Percentiles rank a stretch among this genome's conserved stretches.
Evolutionary conservation across 768 basidiomycete genomes (phyloP).

Genomic region (Obba rivulosa): DNA sequence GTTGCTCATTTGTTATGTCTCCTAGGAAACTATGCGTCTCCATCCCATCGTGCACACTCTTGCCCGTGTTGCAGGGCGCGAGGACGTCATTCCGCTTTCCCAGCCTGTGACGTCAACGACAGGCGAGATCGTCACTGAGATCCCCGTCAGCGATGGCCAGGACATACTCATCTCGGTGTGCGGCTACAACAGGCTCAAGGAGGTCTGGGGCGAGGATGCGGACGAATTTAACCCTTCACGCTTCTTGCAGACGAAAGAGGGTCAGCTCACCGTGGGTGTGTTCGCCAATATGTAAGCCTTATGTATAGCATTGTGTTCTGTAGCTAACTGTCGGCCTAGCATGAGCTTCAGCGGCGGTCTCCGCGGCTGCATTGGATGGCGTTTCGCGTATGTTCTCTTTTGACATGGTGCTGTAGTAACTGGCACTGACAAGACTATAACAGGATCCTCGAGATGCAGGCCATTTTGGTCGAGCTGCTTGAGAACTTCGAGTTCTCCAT

Average conservation of each 20-base stretch:
- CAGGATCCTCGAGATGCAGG: slow-evolving; percentile 30
- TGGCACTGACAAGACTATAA: slow-evolving; percentile 20
- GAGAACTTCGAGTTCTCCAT: slow-evolving; percentile 31
- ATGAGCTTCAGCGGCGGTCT: slow-evolving; percentile 12
- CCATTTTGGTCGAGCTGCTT: slow-evolving; percentile 28
- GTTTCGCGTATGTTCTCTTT: slow-evolving; percentile 24
- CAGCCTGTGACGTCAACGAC: slow-evolving; percentile 22
- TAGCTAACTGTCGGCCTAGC: neutral
- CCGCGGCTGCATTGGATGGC: slow-evolving; percentile 21
- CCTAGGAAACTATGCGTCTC: slow-evolving; percentile 5
- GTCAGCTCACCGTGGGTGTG: slow-evolving; percentile 15
- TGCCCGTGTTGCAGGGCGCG: slow-evolving; percentile 20
- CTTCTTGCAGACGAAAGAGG: slow-evolving; percentile 16
- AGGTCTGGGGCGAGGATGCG: slow-evolving; percentile 28
- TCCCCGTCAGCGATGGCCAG: slow-evolving; percentile 25
- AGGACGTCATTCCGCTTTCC: slow-evolving; percentile 30
- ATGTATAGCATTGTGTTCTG: neutral
- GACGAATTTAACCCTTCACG: slow-evolving; percentile 24
- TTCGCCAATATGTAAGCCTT: slow-evolving; percentile 11
- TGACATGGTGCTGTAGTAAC: neutral
- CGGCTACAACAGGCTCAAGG: slow-evolving; percentile 25
- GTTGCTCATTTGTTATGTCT: neutral
- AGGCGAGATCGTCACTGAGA: slow-evolving; percentile 19
- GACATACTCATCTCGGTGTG: slow-evolving; percentile 19
- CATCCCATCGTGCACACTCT: slow-evolving; percentile 27